phyloP scores from a whole-genome alignment of 139 green algal genomes.

The Nannochloris sp. region DNA sequence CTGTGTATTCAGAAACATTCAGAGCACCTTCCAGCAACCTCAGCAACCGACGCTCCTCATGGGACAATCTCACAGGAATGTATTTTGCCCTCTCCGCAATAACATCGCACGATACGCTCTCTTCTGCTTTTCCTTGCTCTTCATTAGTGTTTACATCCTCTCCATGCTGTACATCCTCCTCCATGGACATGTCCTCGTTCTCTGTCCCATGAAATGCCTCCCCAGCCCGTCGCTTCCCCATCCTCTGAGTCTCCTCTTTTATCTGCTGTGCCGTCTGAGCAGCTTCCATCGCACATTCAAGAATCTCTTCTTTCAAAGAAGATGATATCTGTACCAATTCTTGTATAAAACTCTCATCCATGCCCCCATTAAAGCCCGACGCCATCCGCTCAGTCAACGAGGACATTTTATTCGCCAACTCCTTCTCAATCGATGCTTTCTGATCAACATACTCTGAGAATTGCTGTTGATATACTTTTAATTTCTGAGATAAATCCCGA shows the following conservation, averaged over 20 bases:
- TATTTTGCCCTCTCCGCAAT: constrained; percentile 49
- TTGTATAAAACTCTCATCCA: neutral
- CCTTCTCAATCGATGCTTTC: constrained; percentile 31
- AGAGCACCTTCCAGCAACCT: constrained; percentile 80
- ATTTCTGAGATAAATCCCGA: constrained; percentile 45
- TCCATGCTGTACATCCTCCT: constrained; percentile 10
- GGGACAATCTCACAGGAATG: constrained; percentile 55
- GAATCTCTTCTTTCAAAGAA: constrained; percentile 7
- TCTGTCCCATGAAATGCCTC: neutral
- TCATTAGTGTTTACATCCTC: constrained; percentile 10
- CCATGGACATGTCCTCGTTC: neutral
- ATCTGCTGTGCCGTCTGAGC: neutral
- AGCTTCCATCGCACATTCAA: neutral
- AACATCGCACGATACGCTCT: constrained; percentile 3
- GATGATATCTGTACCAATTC: constrained; percentile 29
- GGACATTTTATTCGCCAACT: constrained; percentile 10
- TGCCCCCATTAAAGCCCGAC: neutral
- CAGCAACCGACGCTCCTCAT: constrained; percentile 67
- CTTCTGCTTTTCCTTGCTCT: constrained; percentile 3
- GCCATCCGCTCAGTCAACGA: neutral
- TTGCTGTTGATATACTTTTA: constrained; percentile 71
- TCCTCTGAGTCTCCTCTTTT: neutral
- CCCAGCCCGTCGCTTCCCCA: neutral
- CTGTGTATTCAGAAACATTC: constrained; percentile 86
- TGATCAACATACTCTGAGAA: constrained; percentile 64